Evolutionary conservation across 2,329 filamentous ascomycete genomes (phyloP), one percentile per base, ranked within the genome.

Genomic region (Aspergillus sp.): DNA sequence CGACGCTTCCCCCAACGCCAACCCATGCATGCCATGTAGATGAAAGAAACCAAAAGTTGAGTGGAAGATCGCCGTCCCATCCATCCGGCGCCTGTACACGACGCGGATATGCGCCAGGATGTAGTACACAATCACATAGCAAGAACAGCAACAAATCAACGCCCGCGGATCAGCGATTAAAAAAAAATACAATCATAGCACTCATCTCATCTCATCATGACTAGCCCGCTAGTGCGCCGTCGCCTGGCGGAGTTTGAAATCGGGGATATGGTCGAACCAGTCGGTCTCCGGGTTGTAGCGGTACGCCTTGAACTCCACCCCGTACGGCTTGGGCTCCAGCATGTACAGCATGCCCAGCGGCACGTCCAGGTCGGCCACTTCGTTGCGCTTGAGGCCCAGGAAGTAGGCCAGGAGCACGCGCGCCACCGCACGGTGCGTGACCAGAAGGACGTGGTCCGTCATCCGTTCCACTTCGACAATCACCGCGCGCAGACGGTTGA

Each of bases 401-500:
- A 99, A 99, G 73, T 99, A 99, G 1, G 93, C 92, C 73, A 99
- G 87, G 55, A 99, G 78, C 5, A 99, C 93, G 29, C 94, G 86
- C 51, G 91, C 93, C 36, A 97, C 88, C 3, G 91, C 95, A 29
- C 94, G 89, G 71, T 97, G 94, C 31, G 90, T 91, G 61, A 97
- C 88, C 62, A 99, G 87, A 55, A 97, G 79, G 49, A 96, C 87
- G 71, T 97, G 93, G 65, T 99, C 94, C 25, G 91, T 96, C 80
- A 96, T 97, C 55, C 94, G 88, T 78, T 99, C 94, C 55, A 97
- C 87, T 76, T 99, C 94, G 47, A 96, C 88, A 58, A 99, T 96
- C 77, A 99, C 94, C 58, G 96, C 89, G 49, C 92, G 88, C 32
- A 97, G 83, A 46, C 94, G 89, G 71, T 94, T 96, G 75, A 99